phyloP scores from a whole-genome alignment of 345 rosid species.

The Hypericum perforatum region DNA sequence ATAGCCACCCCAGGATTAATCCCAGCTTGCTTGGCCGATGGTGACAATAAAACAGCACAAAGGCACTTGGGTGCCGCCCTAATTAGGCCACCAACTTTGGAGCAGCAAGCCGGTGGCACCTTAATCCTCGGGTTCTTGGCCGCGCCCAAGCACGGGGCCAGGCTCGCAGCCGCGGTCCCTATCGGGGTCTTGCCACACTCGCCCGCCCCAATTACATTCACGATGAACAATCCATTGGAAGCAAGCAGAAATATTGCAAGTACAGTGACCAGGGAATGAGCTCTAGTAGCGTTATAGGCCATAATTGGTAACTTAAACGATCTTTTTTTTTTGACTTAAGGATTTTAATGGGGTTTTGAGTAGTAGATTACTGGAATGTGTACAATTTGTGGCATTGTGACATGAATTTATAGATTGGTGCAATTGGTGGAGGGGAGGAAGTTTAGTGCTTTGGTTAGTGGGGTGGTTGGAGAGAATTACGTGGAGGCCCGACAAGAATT shows the following conservation, averaged over 20 bases:
- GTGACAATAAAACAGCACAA: conserved; percentile 66
- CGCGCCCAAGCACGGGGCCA: conserved; percentile 66
- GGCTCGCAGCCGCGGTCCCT: conserved; percentile 49
- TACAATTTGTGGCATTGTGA: too few relatives aligned
- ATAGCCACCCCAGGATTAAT: conserved; percentile 70
- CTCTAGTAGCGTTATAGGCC: conserved; percentile 12
- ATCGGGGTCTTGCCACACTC: conserved; percentile 72
- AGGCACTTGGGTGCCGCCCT: conserved; percentile 65
- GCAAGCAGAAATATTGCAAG: conserved; percentile 21
- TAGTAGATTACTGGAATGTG: not conserved
- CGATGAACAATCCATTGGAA: conserved; percentile 7
- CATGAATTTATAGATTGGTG: not conserved
- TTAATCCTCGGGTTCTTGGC: conserved; percentile 37
- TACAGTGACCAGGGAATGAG: conserved; percentile 11
- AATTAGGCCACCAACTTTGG: conserved; percentile 54
- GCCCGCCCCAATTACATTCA: conserved; percentile 34
- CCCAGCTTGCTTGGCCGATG: conserved; percentile 67
- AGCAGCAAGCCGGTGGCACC: conserved; percentile 61
- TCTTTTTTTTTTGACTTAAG: not conserved
- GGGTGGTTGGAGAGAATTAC: conserved; percentile 26
- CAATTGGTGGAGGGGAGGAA: not conserved
- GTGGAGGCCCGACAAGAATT: conserved; percentile 15
- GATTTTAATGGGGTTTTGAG: not conserved
- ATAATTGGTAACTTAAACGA: too few relatives aligned
- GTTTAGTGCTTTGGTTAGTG: conserved; percentile 19